Base-by-base conservation (phyloP, 352 stramenopile species). In the Pythium phragmiticola region DNA sequence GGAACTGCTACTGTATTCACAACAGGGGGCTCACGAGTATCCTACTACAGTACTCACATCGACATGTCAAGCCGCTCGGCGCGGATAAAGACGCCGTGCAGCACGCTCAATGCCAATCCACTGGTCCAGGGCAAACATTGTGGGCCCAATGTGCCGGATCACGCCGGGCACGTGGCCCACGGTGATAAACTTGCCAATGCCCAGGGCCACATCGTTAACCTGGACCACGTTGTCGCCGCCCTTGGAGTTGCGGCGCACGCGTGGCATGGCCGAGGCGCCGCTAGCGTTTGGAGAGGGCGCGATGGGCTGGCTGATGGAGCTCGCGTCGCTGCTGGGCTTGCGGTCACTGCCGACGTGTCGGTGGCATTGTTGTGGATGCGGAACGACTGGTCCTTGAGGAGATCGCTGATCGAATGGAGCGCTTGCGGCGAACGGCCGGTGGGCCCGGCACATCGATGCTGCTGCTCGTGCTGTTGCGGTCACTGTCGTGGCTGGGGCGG, bases 91-190 rank as follows among this genome's bases (percentile, higher is more conserved):
- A 93, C 83, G 28, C 82, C 80, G 51, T 89, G 78, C 49, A 23
- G 65, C 73, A 6, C 91, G 70, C 57, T 90, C 82, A n/a, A 93
- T 80, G 19, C 84, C 84, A 46, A 90, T 74, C 84, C 84, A 93
- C n/a, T 69, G 77, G 17, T 78, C 84, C 0, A 70, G 66, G 6
- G 80, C 82, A 23, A 93, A 91, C 12, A 74, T 68, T 14, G 79
- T 87, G 0, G 78, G 76, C 1, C 84, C 84, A 48, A 93, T 82
- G 60, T 83, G 90, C 1, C 78, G 78, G 36, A 93, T 81, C 21
- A 89, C 74, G 9, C 82, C 84, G 17, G 75, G 69, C n/a, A 84
- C 76, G 30, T 73, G 73, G 34, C 73, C 80, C 6, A 89, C 67
- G 8, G 76, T 81, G 55, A 89, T 80, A 26, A 82, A 75, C 60